A percentile compares a stretch with the other conserved stretches of the same genome.
Evolutionary conservation across 192 early-diverging fungal species (phyloP).

Genomic region (Mortierella alpina): DNA sequence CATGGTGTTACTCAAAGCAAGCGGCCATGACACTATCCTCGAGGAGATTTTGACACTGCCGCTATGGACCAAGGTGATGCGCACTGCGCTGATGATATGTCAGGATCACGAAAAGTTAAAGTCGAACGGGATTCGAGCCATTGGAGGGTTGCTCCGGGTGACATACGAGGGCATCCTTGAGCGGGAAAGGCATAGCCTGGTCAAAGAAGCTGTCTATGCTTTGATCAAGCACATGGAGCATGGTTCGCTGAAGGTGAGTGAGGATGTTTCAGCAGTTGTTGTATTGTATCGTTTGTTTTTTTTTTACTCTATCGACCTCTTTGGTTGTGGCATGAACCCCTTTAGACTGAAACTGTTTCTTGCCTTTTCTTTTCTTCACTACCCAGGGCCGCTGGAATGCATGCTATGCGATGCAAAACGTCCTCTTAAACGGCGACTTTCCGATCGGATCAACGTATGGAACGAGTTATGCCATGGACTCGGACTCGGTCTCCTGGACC

Average conservation of each 20-base stretch:
- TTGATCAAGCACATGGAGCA: slow-evolving; percentile 72
- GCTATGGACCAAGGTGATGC: slow-evolving; percentile 58
- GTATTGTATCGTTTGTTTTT: neutral
- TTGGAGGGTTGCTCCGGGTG: slow-evolving; percentile 72
- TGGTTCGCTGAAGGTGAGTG: slow-evolving; percentile 70
- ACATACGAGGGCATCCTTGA: slow-evolving; percentile 60
- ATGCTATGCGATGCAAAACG: slow-evolving; percentile 74
- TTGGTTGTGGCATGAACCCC: neutral
- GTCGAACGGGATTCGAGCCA: slow-evolving; percentile 77
- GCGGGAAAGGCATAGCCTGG: slow-evolving; percentile 54
- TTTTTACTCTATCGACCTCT: neutral
- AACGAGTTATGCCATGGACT: slow-evolving; percentile 52
- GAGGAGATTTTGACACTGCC: slow-evolving; percentile 57
- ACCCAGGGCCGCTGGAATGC: slow-evolving; percentile 82
- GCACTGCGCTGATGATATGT: slow-evolving; percentile 57
- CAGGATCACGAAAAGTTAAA: slow-evolving; percentile 81
- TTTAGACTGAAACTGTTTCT: neutral
- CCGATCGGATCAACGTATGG: slow-evolving; percentile 63
- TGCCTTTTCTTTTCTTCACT: neutral
- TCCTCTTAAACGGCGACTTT: slow-evolving; percentile 63
- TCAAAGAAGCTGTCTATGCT: slow-evolving; percentile 57
- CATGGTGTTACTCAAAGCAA: slow-evolving; percentile 55
- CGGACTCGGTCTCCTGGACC: slow-evolving; percentile 59
- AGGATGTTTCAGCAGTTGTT: neutral
- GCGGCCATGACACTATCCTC: slow-evolving; percentile 21